Conservation (phyloP, 805 yeast species). For the Jamesozyma spencerorum region DNA sequence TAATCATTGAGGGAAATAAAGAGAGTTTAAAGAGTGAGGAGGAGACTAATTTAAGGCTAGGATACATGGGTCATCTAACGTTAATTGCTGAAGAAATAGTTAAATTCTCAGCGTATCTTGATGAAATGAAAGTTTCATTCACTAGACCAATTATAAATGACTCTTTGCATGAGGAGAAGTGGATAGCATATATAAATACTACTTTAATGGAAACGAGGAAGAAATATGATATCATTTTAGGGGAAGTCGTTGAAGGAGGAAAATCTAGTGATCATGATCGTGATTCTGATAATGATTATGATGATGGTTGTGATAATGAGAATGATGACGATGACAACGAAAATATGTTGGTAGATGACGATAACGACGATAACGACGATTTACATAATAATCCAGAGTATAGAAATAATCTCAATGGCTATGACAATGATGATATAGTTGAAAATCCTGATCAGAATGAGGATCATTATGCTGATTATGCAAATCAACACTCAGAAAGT, state of each 20-base stretch:
- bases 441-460: slow-evolving; percentile 40
- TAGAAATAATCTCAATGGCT: not conserved
- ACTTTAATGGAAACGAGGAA: slow-evolving; percentile 83
- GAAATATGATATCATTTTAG: slow-evolving; percentile 87
- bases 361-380: slow-evolving; percentile 7
- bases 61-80: slow-evolving; percentile 94
- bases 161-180: slow-evolving; percentile 30
- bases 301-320: slow-evolving; percentile 44
- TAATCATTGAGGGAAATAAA: slow-evolving; percentile 57
- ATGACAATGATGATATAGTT: slow-evolving; percentile 20
- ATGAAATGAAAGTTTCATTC: slow-evolving; percentile 27
- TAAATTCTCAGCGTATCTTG: slow-evolving; percentile 53
- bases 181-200: slow-evolving; percentile 78
- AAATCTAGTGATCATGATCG: slow-evolving; percentile 43
- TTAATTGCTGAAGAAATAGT: slow-evolving; percentile 93
- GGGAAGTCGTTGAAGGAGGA: slow-evolving; percentile 47
- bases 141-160: slow-evolving; percentile 19
- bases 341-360: slow-evolving; percentile 10
- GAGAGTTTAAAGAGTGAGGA: slow-evolving; percentile 53
- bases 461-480: slow-evolving; percentile 39
- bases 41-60: slow-evolving; percentile 59
- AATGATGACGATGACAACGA: slow-evolving; percentile 28
- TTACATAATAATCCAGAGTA: slow-evolving; percentile 2
- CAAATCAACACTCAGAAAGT: slow-evolving; percentile 18
- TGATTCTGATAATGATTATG: slow-evolving; percentile 30